Evolutionary conservation across 768 basidiomycete species (phyloP), one percentile per base, ranked within the genome.

Genomic region (Russula emetica): DNA sequence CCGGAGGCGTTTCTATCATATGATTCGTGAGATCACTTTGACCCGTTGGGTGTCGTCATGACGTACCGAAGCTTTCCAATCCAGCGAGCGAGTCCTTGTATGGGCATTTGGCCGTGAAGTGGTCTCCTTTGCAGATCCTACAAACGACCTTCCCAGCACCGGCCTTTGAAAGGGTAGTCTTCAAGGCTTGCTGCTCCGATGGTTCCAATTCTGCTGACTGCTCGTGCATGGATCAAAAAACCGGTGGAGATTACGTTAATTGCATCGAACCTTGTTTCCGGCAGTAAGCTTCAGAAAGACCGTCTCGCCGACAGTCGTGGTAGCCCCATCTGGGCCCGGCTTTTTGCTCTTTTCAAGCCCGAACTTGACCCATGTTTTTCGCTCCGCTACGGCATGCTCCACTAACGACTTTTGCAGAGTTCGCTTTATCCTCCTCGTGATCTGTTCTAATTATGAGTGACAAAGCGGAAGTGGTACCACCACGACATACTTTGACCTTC

Each of bases 41-140:
- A 18, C 62, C 28, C 51, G 60, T 18, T 47, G 28, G 42, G 50
- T 22, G n/a, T 20, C n/a, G 42, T 14, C 55, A 22, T 42, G 34
- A 73, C 78, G 58, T 70, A 82, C 86, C 86, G 5, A 78, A 76
- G 14, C 79, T 79, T 34, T 82, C 90, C 54, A 94, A 78, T 4
- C 85, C 89, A 11, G 86, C 87, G 16, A 99, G 83, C 10, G 90
- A 89, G 70, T 98, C 94, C 77, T 94, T 97, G 83, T 94, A 95
- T 7, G 97, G 97, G 82, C 97, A 98, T 75, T 95, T 94, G 67
- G 94, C 90, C 16, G 97, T 99, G 76, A 95, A 98, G 78, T 98
- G 97, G 67, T 90, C 90, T 58, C 96, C 97, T 73, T 96, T 92
- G 79, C 97, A 98, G 60, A 97, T 78, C 67, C 97, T 83, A 82